A percentile compares a stretch with the other conserved stretches of the same genome.
Evolutionary conservation across 805 yeast genomes (phyloP).

Genomic region (Wickerhamomyces queroliae): DNA sequence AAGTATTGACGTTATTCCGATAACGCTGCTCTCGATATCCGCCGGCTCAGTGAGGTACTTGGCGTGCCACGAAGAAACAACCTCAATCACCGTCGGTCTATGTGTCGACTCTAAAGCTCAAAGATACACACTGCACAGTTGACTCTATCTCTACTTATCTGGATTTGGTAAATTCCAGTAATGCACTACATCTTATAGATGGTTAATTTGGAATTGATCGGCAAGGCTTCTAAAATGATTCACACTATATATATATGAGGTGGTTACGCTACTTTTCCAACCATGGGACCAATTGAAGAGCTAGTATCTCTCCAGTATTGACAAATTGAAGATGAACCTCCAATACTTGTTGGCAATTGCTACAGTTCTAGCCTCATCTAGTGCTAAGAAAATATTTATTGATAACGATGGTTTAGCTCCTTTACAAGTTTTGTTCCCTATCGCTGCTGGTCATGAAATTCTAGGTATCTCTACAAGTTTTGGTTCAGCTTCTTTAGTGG

Average conservation of each 20-base stretch:
- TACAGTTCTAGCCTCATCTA: constrained; percentile 10
- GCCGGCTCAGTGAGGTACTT: too few species aligned
- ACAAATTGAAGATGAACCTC: constrained; percentile 6
- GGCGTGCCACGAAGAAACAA: too few species aligned
- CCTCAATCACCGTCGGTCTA: too few species aligned
- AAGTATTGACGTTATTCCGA: too few species aligned
- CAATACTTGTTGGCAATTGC: constrained; percentile 11
- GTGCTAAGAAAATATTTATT: constrained; percentile 32
- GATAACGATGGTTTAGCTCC: constrained; percentile 38
- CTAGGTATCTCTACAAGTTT: constrained; percentile 34
- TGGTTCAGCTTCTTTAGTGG: constrained; percentile 34
- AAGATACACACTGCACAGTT: too few species aligned
- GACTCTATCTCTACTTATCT: too few species aligned
- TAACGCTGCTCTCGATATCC: too few species aligned
- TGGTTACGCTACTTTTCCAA: background rate
- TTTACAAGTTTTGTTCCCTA: constrained; percentile 30
- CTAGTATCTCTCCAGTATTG: background rate
- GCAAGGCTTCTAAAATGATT: too few species aligned
- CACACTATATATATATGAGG: background rate
- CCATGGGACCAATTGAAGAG: background rate
- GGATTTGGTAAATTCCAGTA: too few species aligned
- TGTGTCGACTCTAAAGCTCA: too few species aligned
- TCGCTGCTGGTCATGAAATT: constrained; percentile 33
- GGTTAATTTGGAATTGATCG: too few species aligned
- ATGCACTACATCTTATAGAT: too few species aligned